Percentiles rank a stretch among this genome's conserved stretches.
Conservation (phyloP, 2,329 filamentous ascomycete species). For the Zalaria obscura region DNA sequence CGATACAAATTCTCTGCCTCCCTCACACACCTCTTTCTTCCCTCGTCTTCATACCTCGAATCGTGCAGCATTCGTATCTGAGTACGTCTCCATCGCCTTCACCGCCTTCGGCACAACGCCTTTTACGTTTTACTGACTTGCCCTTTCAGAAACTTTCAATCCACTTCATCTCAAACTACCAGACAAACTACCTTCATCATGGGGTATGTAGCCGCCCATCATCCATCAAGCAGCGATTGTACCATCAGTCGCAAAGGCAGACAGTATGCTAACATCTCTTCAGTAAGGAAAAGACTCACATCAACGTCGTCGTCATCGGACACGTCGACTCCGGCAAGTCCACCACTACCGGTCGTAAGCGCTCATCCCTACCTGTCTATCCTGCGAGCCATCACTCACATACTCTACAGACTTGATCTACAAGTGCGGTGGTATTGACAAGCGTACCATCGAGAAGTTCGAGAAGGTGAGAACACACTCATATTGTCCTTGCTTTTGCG, state of each 20-base stretch:
- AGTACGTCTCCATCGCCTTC: conserved; percentile 6
- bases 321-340: conserved; percentile 99
- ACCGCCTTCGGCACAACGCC: conserved; percentile 1
- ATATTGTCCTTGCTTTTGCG: conserved; percentile 1
- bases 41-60: conserved; percentile 9
- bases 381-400: conserved; percentile 29
- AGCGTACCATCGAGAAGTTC: conserved; percentile 99
- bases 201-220: conserved; percentile 31
- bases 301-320: conserved; percentile 95
- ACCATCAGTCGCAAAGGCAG: conserved; percentile 10
- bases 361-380: conserved; percentile 14
- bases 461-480: conserved; percentile 63
- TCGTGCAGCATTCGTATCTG: conserved; percentile 10
- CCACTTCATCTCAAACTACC: conserved; percentile 16
- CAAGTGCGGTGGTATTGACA: conserved; percentile 99
- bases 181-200: conserved; percentile 36
- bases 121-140: conserved; percentile 2
- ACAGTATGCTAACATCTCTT: conserved; percentile 15
- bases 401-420: conserved; percentile 87
- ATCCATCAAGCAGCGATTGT: conserved; percentile 8
- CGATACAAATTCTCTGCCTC: conserved; percentile 1
- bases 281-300: conserved; percentile 92
- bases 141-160: conserved; percentile 10
- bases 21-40: conserved; percentile 5
- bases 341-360: conserved; percentile 74